Conservation (phyloP, 2,329 filamentous ascomycete species). For the Monilinia polystroma region DNA sequence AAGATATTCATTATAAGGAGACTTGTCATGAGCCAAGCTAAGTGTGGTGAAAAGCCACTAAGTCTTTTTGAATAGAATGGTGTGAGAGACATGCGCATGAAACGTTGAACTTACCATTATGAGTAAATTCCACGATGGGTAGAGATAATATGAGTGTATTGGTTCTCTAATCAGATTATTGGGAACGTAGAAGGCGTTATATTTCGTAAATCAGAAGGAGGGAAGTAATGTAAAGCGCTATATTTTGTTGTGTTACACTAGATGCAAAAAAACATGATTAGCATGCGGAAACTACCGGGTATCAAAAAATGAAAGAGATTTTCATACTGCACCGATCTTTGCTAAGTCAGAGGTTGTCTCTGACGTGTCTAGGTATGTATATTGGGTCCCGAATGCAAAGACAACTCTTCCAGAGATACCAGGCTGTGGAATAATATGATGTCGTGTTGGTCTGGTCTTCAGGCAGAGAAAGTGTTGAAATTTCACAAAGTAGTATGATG, state of each 20-base stretch:
- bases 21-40: too few species aligned
- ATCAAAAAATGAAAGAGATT: not conserved
- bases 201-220: not conserved
- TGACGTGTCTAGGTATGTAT: not conserved
- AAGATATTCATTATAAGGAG: too few species aligned
- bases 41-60: not conserved
- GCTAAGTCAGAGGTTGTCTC: not conserved
- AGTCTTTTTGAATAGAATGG: not conserved
- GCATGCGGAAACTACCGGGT: not conserved
- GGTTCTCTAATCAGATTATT: not conserved
- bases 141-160: not conserved
- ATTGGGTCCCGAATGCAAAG: not conserved
- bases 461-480: not conserved
- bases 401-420: not conserved
- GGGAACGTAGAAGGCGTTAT: not conserved
- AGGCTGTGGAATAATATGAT: too few species aligned
- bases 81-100: not conserved
- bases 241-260: not conserved
- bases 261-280: not conserved
- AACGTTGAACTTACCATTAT: slow-evolving; percentile 1
- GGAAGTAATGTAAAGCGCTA: not conserved
- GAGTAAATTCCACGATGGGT: rapidly evolving
- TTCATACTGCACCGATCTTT: not conserved
- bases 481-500: not conserved
- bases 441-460: not conserved